phyloP scores from a whole-genome alignment of 805 yeast genomes.

The Ogataea methylovora region DNA sequence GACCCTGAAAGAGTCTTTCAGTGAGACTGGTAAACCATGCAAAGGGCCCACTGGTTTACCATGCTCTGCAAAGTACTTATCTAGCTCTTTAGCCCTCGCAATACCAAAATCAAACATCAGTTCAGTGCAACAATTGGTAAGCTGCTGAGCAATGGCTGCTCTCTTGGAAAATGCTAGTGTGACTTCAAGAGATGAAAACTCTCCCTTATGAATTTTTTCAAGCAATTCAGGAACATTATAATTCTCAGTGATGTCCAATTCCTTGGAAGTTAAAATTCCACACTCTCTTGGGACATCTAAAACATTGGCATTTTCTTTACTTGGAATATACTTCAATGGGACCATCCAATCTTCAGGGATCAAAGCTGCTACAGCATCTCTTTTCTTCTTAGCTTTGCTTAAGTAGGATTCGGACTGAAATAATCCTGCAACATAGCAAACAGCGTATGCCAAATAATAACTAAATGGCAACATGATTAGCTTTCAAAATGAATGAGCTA shows the following conservation, averaged over 20 bases:
- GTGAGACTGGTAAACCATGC: conserved; percentile 33
- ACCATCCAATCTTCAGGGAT: conserved; percentile 12
- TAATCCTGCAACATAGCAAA: neutral
- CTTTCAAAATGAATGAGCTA: too few relatives aligned
- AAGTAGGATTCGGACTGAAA: neutral
- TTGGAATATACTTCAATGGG: conserved; percentile 2
- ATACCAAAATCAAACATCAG: conserved; percentile 17
- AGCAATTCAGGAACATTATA: conserved; percentile 5
- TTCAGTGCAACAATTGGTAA: conserved; percentile 18
- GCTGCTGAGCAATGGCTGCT: conserved; percentile 21
- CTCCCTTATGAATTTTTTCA: conserved; percentile 6
- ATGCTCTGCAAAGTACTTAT: conserved; percentile 6
- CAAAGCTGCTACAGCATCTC: neutral
- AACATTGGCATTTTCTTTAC: conserved; percentile 4
- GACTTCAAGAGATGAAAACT: conserved; percentile 11
- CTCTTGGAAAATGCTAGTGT: conserved; percentile 20
- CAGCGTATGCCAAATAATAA: neutral
- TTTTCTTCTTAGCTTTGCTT: conserved; percentile 3
- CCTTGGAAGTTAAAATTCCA: conserved; percentile 7
- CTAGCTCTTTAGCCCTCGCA: conserved; percentile 14
- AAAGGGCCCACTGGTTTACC: conserved; percentile 15
- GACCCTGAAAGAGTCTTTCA: conserved; percentile 40
- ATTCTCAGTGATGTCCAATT: conserved; percentile 9
- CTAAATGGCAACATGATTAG: too few relatives aligned
- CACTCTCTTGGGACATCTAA: conserved; percentile 5